A percentile compares a stretch with the other conserved stretches of the same genome.
These are phyloP conservation scores for Pestalotiopsis sp. DNA, from an alignment of 2,329 filamentous ascomycete genomes.

Conservation along the genomic window DNA sequence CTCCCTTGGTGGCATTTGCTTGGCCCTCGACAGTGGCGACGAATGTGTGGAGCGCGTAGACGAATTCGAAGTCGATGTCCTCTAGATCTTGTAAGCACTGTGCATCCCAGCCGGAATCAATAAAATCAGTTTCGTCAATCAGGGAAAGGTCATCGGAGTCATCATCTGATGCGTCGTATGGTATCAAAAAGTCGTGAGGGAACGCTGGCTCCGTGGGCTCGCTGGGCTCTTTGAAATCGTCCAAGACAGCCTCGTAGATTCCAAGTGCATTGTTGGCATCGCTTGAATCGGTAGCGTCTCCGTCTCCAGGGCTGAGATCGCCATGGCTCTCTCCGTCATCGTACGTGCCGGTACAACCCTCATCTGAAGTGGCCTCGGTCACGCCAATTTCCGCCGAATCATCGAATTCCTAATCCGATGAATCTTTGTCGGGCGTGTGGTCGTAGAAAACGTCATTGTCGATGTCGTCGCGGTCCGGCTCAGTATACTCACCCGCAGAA, in stretches of 20 bases:
- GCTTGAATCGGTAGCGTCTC: background rate
- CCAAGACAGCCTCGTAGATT: constrained; percentile 14
- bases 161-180: constrained; percentile 48
- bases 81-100: constrained; percentile 92
- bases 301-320: background rate
- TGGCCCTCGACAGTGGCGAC: constrained; percentile 97
- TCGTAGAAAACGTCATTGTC: constrained; percentile 18
- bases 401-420: constrained; percentile 11
- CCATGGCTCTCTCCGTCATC: background rate
- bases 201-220: constrained; percentile 28
- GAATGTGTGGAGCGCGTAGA: constrained; percentile 97
- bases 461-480: constrained; percentile 21
- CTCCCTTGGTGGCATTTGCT: constrained; percentile 96
- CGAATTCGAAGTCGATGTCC: constrained; percentile 99
- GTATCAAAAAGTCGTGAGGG: constrained; percentile 37
- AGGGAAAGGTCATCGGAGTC: constrained; percentile 60
- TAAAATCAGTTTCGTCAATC: constrained; percentile 59
- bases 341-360: background rate
- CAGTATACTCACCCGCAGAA: constrained; percentile 51
- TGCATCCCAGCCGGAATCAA: constrained; percentile 74
- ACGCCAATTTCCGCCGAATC: constrained; percentile 11
- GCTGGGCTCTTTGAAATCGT: constrained; percentile 27
- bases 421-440: constrained; percentile 18
- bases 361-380: no score
- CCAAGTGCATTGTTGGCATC: constrained; percentile 17